Base-by-base conservation (phyloP, 805 yeast species). In the Candida saitoana region DNA sequence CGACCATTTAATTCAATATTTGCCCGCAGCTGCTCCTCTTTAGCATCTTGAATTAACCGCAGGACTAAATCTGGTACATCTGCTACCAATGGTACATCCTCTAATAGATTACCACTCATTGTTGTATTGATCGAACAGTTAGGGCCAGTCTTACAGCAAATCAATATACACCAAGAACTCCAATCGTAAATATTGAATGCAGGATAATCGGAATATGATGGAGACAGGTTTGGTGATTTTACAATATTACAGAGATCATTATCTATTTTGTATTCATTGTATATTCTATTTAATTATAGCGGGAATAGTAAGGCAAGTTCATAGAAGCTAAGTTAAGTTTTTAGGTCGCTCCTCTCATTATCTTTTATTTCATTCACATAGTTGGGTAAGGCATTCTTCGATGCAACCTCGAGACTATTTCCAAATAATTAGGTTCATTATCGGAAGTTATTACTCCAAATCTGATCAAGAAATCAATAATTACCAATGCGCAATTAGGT, bases 391-490 rank as follows among this genome's bases (percentile, higher is more conserved):
- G 90, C 19, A 89, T 54, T 14, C 51, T 49, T 50, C 97, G 72
- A 57, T 89, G 98, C 39, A 80, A 62, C 45, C 82, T 74, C 16
- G 65, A 52, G 11, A 69, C 65, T 1, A 91, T 73, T 51, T 81
- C 82, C n/a, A 74, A 38, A 49, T 76, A 87, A 44, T 82, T 73
- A 0, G 79, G 77, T 52, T 89, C 96, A 38, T 65, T 70, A 37
- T 79, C 85, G 0, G 84, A 70, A 0, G 83, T 77, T 8, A 91
- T 58, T 25, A 71, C 57, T 1, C 96, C 96, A 53, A 84, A 90
- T 51, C 99, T 79, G n/a, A 90, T 75, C 42, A 93, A 67, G 54
- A 93, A 93, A 52, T 91, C 97, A 12, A 89, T 71, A 22, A 86
- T 69, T 2, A 90, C 83, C 24, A 80, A 63, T 0, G 84, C 95